phyloP scores from a whole-genome alignment of 768 basidiomycete species.

The Sistotremastrum niveocremeum region DNA sequence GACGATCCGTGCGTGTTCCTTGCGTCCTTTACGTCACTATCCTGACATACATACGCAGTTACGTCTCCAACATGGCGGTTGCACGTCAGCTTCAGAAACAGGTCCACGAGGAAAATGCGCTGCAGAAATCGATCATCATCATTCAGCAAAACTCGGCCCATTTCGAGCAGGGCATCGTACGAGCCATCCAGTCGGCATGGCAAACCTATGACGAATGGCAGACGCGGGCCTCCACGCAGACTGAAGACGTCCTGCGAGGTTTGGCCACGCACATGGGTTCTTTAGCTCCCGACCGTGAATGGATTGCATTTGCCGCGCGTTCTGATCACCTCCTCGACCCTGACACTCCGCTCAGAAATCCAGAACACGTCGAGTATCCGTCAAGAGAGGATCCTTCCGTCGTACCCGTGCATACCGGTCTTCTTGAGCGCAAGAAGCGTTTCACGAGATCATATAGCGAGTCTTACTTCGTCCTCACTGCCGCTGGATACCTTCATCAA shows the following conservation, averaged over 20 bases:
- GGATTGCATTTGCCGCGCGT: conserved; percentile 89
- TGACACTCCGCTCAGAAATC: conserved; percentile 84
- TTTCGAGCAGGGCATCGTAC: conserved; percentile 94
- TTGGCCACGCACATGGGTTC: conserved; percentile 66
- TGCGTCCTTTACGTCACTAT: conserved; percentile 7
- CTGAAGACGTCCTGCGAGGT: conserved; percentile 60
- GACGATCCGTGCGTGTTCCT: conserved; percentile 65
- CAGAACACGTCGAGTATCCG: conserved; percentile 68
- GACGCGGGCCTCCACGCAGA: conserved; percentile 57
- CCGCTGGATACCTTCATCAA: conserved; percentile 94
- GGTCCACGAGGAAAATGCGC: conserved; percentile 92
- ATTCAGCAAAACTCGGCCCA: conserved; percentile 96
- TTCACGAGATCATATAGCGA: conserved; percentile 82
- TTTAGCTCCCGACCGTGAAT: conserved; percentile 79
- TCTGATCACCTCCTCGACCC: conserved; percentile 94
- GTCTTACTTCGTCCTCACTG: conserved; percentile 82
- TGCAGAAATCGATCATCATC: conserved; percentile 95
- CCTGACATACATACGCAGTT: conserved; percentile 23
- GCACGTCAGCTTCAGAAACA: conserved; percentile 76
- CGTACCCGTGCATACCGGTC: conserved; percentile 73
- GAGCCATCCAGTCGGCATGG: conserved; percentile 93
- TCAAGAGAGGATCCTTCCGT: conserved; percentile 83
- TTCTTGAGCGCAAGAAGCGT: conserved; percentile 90
- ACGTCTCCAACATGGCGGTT: conserved; percentile 59
- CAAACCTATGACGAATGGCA: conserved; percentile 93